Base-by-base conservation (phyloP, 208 protist species). In the Tritrichomonas foetus region DNA sequence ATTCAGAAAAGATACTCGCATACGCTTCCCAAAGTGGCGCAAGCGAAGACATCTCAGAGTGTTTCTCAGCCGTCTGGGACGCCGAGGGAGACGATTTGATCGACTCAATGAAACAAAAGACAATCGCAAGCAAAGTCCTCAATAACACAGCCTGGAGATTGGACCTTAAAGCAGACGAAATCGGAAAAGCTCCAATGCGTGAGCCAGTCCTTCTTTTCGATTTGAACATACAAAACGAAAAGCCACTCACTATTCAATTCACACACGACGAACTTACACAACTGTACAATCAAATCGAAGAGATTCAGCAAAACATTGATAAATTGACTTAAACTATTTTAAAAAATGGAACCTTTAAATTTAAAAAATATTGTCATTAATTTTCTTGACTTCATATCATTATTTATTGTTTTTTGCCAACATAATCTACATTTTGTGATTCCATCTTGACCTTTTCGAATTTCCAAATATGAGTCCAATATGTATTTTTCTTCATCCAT, bases 281-380 rank as follows among this genome's bases (percentile, higher is more conserved):
- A 22, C 41, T 89, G 14, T 89, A 57, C 47, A 20, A 89, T 22
- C 27, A 89, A 57, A 53, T 89, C 39, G 78, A 53, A 89, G 1
- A 89, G 30, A 89, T 89, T 30, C 78, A 89, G 57, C 78, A 89
- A 49, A 25, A 89, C 20, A 49, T 89, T 57, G 78, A 89, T 89
- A 14, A 9, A 20, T 27, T 89, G 25, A 89, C 78, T 39, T 89
- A 89, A 89, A 57, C 16, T 61, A 61, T 5, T 61, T 61, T 61
- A n/a, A n/a, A n/a, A n/a, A n/a, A n/a, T n/a, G n/a, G n/a, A n/a
- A n/a, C n/a, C n/a, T n/a, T n/a, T n/a, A n/a, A n/a, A n/a, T n/a
- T n/a, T n/a, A n/a, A n/a, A n/a, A n/a, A n/a, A n/a, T n/a, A n/a
- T n/a, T n/a, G n/a, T n/a, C n/a, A n/a, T n/a, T n/a, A n/a, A n/a